These are phyloP conservation scores for Globisporangium ultimum DNA, from an alignment of 352 stramenopile genomes.

Conservation along the genomic window DNA sequence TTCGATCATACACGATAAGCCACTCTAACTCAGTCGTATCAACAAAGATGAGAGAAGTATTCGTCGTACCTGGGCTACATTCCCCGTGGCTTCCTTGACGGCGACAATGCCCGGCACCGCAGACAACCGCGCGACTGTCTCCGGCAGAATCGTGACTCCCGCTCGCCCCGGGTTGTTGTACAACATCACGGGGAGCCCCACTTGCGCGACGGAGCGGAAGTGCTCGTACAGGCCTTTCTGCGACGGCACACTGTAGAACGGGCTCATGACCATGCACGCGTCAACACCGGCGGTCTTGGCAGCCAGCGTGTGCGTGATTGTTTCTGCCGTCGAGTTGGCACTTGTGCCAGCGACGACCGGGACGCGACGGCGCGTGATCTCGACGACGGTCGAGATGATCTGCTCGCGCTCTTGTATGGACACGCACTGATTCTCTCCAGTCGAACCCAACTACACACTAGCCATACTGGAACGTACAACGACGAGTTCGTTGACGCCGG, in stretches of 20 bases:
- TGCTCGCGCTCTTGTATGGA: conserved; percentile 93
- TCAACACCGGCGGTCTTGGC: conserved; percentile 93
- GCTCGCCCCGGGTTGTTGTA: conserved; percentile 98
- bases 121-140: conserved; percentile 91
- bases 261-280: conserved; percentile 94
- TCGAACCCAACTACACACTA: conserved; percentile 89
- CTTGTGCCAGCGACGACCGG: conserved; percentile 95
- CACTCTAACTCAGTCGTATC: neutral
- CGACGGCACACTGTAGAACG: conserved; percentile 99
- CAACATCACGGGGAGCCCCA: conserved; percentile 92
- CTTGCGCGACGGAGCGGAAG: conserved; percentile 88
- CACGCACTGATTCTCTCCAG: conserved; percentile 94
- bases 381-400: conserved; percentile 91
- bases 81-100: conserved; percentile 97
- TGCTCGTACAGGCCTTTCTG: conserved; percentile 94
- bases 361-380: conserved; percentile 73
- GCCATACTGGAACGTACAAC: conserved; percentile 46
- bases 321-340: conserved; percentile 90
- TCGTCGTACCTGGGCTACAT: conserved; percentile 62
- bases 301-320: conserved; percentile 80
- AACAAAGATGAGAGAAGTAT: too few species aligned
- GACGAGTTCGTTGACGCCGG: conserved; percentile 95
- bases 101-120: conserved; percentile 96
- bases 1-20: conserved; percentile 14
- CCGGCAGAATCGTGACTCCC: conserved; percentile 92